A percentile compares a stretch with the other conserved stretches of the same genome.
phyloP scores from a whole-genome alignment of 768 basidiomycete species.

The Pleurotus djamor region DNA sequence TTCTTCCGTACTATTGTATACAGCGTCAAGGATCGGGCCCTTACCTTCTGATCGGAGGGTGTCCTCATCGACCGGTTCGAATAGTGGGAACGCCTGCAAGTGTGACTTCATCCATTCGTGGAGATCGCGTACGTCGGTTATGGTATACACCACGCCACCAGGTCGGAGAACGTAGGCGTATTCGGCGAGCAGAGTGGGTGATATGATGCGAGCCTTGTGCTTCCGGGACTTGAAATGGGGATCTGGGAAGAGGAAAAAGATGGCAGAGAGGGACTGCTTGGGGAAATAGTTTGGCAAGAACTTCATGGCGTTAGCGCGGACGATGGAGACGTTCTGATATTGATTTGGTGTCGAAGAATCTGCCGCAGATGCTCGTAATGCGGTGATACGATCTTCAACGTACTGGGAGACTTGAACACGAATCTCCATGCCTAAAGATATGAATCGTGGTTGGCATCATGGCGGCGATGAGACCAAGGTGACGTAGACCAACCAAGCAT shows the following conservation, averaged over 20 bases:
- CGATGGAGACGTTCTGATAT: slow-evolving; percentile 89
- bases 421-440: slow-evolving; percentile 85
- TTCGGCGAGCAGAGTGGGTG: slow-evolving; percentile 94
- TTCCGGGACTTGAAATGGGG: slow-evolving; percentile 98
- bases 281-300: slow-evolving; percentile 95
- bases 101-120: slow-evolving; percentile 95
- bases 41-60: slow-evolving; percentile 74
- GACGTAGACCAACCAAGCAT: slow-evolving; percentile 77
- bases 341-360: slow-evolving; percentile 32
- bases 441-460: neutral
- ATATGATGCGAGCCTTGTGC: slow-evolving; percentile 98
- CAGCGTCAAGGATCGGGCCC: slow-evolving; percentile 76
- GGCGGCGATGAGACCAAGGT: slow-evolving; percentile 3
- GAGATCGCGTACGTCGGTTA: slow-evolving; percentile 94
- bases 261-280: slow-evolving; percentile 85
- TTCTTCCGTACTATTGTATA: slow-evolving; percentile 89
- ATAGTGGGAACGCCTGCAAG: slow-evolving; percentile 84
- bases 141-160: slow-evolving; percentile 96
- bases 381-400: slow-evolving; percentile 90
- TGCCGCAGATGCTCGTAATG: slow-evolving; percentile 71
- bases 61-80: slow-evolving; percentile 75
- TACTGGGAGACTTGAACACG: slow-evolving; percentile 96
- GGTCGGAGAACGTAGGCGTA: slow-evolving; percentile 92
- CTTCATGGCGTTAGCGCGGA: slow-evolving; percentile 98
- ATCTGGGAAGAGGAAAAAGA: slow-evolving; percentile 99